A percentile compares a stretch with the other conserved stretches of the same genome.
Evolutionary conservation across 768 basidiomycete genomes (phyloP).

Genomic region (Pilatotrama ljubarskyi): DNA sequence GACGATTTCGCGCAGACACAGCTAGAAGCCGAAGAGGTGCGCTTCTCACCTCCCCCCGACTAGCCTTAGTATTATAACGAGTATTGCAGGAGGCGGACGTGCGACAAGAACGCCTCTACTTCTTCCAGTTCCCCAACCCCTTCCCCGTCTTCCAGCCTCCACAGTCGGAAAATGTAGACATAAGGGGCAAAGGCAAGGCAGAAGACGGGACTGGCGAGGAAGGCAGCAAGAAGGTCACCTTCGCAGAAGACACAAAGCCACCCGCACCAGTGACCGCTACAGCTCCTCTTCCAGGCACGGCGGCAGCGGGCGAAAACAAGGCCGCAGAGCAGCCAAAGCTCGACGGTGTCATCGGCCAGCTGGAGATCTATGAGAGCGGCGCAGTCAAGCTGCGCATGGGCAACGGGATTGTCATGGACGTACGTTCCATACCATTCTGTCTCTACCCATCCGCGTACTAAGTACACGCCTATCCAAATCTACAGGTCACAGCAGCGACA

Average conservation of each 20-base stretch:
- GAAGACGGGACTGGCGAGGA: constrained; percentile 18
- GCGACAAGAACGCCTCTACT: constrained; percentile 71
- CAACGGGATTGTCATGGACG: constrained; percentile 82
- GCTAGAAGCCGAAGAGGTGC: constrained; percentile 41
- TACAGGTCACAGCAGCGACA: constrained; percentile 76
- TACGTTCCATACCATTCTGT: constrained; percentile 45
- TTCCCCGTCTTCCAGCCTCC: constrained; percentile 70
- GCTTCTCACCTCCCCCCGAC: constrained; percentile 2
- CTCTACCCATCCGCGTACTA: neutral
- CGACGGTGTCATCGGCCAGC: constrained; percentile 80
- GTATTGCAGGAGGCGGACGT: constrained; percentile 45
- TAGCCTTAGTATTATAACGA: neutral
- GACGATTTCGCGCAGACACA: constrained; percentile 60
- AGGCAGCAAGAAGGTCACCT: constrained; percentile 57
- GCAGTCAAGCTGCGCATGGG: constrained; percentile 82
- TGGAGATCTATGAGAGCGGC: constrained; percentile 86
- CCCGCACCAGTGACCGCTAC: constrained; percentile 37
- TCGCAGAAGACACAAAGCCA: constrained; percentile 60
- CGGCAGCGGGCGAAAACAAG: constrained; percentile 27
- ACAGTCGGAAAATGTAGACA: constrained; percentile 23
- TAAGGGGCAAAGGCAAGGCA: constrained; percentile 18
- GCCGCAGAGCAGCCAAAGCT: constrained; percentile 40
- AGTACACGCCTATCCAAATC: neutral
- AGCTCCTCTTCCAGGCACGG: constrained; percentile 12
- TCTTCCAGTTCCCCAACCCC: constrained; percentile 88